Percentiles rank a stretch among this genome's conserved stretches.
Evolutionary conservation across 352 stramenopile genomes (phyloP).

Genomic region (Phytophthora citrophthora): DNA sequence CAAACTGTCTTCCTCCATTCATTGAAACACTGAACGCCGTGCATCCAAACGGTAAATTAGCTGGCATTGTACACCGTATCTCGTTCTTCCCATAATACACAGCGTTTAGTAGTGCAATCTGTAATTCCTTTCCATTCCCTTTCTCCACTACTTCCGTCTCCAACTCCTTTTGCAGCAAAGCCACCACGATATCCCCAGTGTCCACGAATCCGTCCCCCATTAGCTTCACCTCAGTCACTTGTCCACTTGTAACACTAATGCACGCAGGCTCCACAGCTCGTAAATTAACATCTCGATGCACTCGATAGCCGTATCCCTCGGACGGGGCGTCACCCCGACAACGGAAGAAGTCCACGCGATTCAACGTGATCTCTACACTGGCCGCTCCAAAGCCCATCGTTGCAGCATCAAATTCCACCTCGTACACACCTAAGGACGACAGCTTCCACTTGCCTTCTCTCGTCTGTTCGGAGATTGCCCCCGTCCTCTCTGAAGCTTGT

Average conservation of each 20-base stretch:
- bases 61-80: conserved; percentile 61
- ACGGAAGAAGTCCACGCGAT: conserved; percentile 55
- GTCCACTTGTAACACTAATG: conserved; percentile 65
- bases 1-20: conserved; percentile 71
- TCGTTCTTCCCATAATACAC: conserved; percentile 56
- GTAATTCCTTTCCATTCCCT: conserved; percentile 14
- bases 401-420: conserved; percentile 65
- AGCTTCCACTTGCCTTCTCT: conserved; percentile 59
- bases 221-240: conserved; percentile 57
- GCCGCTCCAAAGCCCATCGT: conserved; percentile 61
- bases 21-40: conserved; percentile 62
- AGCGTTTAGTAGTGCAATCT: conserved; percentile 56
- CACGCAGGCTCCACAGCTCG: conserved; percentile 56
- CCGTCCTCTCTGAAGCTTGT: conserved; percentile 58
- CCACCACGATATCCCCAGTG: conserved; percentile 66
- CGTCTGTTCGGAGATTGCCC: conserved; percentile 57
- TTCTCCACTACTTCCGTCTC: neutral
- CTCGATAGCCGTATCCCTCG: conserved; percentile 54
- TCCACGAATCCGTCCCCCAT: conserved; percentile 67
- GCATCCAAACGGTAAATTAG: conserved; percentile 74
- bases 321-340: conserved; percentile 41
- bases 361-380: conserved; percentile 63
- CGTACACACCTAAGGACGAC: conserved; percentile 57
- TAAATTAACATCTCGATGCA: conserved; percentile 56
- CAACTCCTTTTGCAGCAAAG: conserved; percentile 51